Evolutionary conservation across 768 basidiomycete species (phyloP), one percentile per base, ranked within the genome.

Genomic region (Imleria badia): DNA sequence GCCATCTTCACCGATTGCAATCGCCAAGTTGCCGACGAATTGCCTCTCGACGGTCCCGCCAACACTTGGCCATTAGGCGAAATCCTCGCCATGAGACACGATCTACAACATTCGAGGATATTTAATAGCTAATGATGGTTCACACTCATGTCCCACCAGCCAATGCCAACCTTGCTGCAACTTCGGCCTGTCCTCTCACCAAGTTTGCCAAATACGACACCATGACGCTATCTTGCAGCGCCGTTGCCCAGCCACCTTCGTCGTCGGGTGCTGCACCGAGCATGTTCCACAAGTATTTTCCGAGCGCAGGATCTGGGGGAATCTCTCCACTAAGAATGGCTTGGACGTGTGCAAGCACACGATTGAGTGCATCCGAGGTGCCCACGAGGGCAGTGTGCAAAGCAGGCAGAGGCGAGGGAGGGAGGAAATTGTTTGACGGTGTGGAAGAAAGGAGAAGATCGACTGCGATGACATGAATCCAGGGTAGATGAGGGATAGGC

Each of bases 21-120:
- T 31, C 48, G 13, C 48, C 59, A 31, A 33, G 48, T 54, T 26
- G 22, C 23, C 9, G 61, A 61, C 29, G 47, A 59, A 65, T 61
- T 45, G 55, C 55, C 71, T n/a, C 64, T 75, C 12, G 62, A 75
- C 33, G 87, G 85, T 1, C 94, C 95, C 5, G 87, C 88, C 35
- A 94, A 86, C 63, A 98, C 92, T 15, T 98, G 96, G 96, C 97
- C 96, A 1, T 71, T 99, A 19, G 95, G 94, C 17, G 97, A 99
- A 73, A 88, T 98, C 38, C 78, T 98, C 29, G 85, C 89, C 34
- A 82, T 84, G 38, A 78, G 97, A 54, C 97, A 99, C 71, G 96
- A 98, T 73, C 73, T 94, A 64, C 91, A 94, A 71, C 96, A 98
- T 73, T 95, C 93, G 41, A 81, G 95, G 55, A 93, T 98, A 60